phyloP scores from a whole-genome alignment of 2,329 filamentous ascomycete species.

The Neophaeococcomyces mojaviensis region DNA sequence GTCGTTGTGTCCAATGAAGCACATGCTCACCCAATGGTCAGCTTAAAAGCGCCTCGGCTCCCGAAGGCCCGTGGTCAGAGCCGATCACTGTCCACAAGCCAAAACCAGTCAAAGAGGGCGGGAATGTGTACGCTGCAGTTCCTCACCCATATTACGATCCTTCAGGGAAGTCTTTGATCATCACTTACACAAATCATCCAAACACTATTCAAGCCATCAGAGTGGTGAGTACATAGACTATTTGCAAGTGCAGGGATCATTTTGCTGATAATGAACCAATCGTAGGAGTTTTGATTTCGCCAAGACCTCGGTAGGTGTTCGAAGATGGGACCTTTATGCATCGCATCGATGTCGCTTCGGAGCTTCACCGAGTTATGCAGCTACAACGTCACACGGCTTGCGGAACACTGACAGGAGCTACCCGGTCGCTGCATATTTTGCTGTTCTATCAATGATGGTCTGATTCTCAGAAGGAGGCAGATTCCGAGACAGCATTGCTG shows the following conservation, averaged over 20 bases:
- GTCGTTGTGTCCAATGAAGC: background rate
- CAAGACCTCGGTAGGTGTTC: too few relatives aligned
- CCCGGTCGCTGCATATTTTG: too few relatives aligned
- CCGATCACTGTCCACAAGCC: constrained; percentile 20
- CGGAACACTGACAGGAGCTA: too few relatives aligned
- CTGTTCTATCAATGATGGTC: too few relatives aligned
- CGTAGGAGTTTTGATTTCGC: constrained; percentile 1
- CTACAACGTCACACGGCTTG: too few relatives aligned
- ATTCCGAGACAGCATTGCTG: too few relatives aligned
- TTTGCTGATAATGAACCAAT: background rate
- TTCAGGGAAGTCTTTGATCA: constrained; percentile 20
- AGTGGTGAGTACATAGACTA: constrained; percentile 8
- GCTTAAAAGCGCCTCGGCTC: constrained; percentile 15
- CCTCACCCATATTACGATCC: constrained; percentile 23
- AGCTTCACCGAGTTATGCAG: too few relatives aligned
- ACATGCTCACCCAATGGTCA: constrained; percentile 11
- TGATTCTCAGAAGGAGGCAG: too few relatives aligned
- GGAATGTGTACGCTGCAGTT: constrained; percentile 22
- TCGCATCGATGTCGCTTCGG: too few relatives aligned
- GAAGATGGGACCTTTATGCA: too few relatives aligned
- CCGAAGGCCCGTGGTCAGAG: constrained; percentile 24
- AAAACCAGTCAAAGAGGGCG: constrained; percentile 14
- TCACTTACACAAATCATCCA: constrained; percentile 24
- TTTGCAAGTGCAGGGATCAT: too few relatives aligned
- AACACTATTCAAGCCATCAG: constrained; percentile 23